Conservation (phyloP, 179 eudicot species). For the Silene coronaria region DNA sequence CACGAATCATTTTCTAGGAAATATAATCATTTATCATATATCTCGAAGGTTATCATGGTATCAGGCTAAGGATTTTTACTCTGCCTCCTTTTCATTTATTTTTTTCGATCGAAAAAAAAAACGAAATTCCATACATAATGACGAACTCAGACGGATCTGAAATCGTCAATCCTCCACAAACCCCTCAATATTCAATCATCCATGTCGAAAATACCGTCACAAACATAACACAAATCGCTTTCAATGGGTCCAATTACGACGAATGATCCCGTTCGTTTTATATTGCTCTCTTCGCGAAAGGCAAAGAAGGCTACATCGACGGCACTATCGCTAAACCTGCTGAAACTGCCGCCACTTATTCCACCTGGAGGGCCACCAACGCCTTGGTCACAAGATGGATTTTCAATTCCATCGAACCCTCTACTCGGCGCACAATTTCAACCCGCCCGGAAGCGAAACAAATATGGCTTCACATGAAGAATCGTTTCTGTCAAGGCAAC, state of each 20-base stretch:
- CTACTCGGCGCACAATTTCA: background rate
- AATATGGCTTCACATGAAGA: too few relatives aligned
- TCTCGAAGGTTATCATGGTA: too few relatives aligned
- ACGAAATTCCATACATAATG: too few relatives aligned
- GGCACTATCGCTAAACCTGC: background rate
- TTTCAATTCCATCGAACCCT: background rate
- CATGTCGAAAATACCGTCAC: background rate
- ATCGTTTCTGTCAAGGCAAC: too few relatives aligned
- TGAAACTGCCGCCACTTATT: background rate
- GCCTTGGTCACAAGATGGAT: background rate
- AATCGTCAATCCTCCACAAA: too few relatives aligned
- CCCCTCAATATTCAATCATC: background rate
- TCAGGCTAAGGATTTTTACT: too few relatives aligned
- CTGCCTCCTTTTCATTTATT: too few relatives aligned
- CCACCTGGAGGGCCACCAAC: background rate
- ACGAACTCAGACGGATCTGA: too few relatives aligned
- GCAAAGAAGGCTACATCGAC: background rate
- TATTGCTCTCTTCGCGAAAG: background rate
- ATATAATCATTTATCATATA: too few relatives aligned
- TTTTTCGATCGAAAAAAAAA: background rate
- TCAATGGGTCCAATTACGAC: background rate
- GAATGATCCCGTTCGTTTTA: background rate
- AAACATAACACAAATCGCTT: background rate
- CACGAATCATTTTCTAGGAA: too few relatives aligned
- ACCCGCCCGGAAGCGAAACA: too few relatives aligned